Conservation (phyloP, 179 eudicot species). For the Heliamphora pulchella region DNA sequence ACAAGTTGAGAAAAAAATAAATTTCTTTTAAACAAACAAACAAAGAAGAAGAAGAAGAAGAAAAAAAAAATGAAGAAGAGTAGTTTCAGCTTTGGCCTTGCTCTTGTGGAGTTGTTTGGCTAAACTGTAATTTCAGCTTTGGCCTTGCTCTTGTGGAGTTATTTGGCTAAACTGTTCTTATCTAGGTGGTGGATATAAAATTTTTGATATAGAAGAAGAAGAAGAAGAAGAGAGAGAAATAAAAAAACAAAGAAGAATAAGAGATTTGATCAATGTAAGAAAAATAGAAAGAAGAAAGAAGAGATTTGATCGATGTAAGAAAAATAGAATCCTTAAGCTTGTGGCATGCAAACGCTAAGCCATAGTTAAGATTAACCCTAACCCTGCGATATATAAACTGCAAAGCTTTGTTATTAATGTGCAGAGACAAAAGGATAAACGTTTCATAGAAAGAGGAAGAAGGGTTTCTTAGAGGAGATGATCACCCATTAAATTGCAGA, state of each 20-base stretch:
- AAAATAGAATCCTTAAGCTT: not conserved
- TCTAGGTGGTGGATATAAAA: too few species aligned
- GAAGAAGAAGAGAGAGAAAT: not conserved
- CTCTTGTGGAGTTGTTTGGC: too few species aligned
- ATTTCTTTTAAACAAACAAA: not conserved
- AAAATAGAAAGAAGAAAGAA: not conserved
- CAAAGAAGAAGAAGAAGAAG: not conserved
- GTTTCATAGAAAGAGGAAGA: not conserved
- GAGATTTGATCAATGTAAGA: too few species aligned
- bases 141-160: too few species aligned
- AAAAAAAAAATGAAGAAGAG: too few species aligned
- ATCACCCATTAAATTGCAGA: not conserved
- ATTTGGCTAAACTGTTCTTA: too few species aligned
- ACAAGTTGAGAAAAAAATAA: too few species aligned
- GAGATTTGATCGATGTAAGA: not conserved
- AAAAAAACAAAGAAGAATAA: too few species aligned
- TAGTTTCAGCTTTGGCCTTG: too few species aligned
- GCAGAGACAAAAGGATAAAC: conserved; percentile 7
- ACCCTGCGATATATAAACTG: not conserved
- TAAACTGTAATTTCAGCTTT: too few species aligned
- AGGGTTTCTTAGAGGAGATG: not conserved
- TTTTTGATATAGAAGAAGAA: not conserved
- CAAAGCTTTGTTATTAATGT: not conserved
- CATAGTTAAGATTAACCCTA: not conserved
- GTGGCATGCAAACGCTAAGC: not conserved